phyloP scores from a whole-genome alignment of 139 green algal genomes.

The Chlorella sorokiniana region DNA sequence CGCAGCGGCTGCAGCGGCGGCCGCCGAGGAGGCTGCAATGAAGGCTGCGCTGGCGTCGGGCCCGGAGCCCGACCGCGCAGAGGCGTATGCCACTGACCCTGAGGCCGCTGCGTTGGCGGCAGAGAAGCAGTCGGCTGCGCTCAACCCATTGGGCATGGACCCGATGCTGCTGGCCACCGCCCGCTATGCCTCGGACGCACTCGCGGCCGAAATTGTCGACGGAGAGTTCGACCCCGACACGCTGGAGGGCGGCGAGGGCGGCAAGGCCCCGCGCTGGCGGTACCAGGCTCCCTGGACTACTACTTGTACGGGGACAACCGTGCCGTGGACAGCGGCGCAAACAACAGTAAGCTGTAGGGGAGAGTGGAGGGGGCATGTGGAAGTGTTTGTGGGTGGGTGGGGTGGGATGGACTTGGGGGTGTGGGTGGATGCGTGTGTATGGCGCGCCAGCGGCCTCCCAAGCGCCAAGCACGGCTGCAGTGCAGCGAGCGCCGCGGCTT shows the following conservation, averaged over 20 bases:
- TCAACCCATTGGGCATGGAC: slow-evolving; percentile 15
- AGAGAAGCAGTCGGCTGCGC: not conserved
- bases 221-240: not conserved
- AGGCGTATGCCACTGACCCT: not conserved
- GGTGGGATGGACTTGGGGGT: not conserved
- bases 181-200: not conserved
- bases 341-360: not conserved
- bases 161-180: slow-evolving; percentile 6
- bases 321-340: slow-evolving; percentile 15
- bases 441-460: not conserved
- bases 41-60: not conserved
- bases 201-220: slow-evolving; percentile 6
- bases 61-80: not conserved
- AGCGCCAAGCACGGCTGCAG: not conserved
- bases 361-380: not conserved
- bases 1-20: not conserved
- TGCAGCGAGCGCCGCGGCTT: too few species aligned
- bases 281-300: slow-evolving; percentile 6
- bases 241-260: not conserved
- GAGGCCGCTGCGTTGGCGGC: not conserved
- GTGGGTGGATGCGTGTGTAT: not conserved
- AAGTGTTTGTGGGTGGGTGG: not conserved
- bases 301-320: slow-evolving; percentile 15
- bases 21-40: not conserved
- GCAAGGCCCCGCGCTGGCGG: not conserved